Base-by-base conservation (phyloP, 495 filamentous ascomycete genomes). In the Penicillium odoratum region DNA sequence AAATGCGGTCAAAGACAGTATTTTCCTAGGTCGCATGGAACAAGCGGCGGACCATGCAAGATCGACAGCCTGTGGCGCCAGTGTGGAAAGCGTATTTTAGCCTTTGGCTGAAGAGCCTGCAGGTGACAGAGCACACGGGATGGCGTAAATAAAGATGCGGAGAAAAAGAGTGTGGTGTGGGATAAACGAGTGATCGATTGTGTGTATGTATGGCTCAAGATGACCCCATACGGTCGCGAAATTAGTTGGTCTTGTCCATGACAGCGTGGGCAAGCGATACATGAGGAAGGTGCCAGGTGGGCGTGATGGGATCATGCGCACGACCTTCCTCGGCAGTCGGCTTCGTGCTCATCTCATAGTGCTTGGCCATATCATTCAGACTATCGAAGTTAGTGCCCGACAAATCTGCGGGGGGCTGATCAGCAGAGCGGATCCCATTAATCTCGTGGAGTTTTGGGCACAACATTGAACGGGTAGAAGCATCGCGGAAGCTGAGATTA, bases 1-100 rank as follows among this genome's bases (percentile, higher is more conserved):
- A 58, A 52, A 45, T 30, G 25, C 55, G 46, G 53, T 63, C 57
- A 63, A 53, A 47, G 40, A 60, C 34, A 46, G 38, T 45, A 21
- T 30, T 45, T 5, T 55, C 42, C 31, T 34, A 54, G 34, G 60
- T 63, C 53, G 57, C 57, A 68, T 68, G 56, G 57, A 62, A 64
- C 66, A 69, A 69, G 64, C 63, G 60, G 66, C 63, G 66, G 66
- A 59, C 61, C 56, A 67, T 66, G 66, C 66, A 50, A 56, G 60
- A 69, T 64, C 60, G 56, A 66, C 55, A 26, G 29, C 21, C n/a
- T 29, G 45, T 50, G 58, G 54, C 62, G 55, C 21, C 36, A 49
- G 51, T 45, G 51, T 51, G 43, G 16, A 31, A 48, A 40, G 10
- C n/a, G 40, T 18, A 34, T 38, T 36, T 59, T 56, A 55, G 50